Percentiles rank a stretch among this genome's conserved stretches.
Conservation (phyloP, 2,329 filamentous ascomycete species). For the Cordyceps militaris region DNA sequence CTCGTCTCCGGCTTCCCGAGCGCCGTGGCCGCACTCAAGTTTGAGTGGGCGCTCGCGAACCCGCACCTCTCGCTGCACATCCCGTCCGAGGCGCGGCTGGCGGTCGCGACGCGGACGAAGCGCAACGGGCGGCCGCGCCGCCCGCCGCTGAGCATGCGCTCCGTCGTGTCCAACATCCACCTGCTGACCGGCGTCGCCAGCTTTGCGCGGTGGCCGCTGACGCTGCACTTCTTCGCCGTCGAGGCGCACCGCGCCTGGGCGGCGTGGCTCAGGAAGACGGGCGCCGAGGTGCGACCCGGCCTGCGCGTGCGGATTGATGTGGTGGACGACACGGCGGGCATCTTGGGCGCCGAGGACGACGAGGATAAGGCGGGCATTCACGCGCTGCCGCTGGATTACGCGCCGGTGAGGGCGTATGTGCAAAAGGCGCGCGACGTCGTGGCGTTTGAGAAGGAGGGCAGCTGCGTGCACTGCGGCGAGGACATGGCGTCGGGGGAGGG, state of each 20-base stretch:
- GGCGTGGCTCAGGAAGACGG: constrained; percentile 38
- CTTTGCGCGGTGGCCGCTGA: constrained; percentile 77
- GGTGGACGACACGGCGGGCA: constrained; percentile 15
- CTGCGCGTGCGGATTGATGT: constrained; percentile 55
- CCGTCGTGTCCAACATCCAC: constrained; percentile 73
- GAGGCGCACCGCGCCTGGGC: constrained; percentile 67
- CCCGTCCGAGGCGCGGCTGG: constrained; percentile 53
- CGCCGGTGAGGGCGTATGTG: constrained; percentile 44
- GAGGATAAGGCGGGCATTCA: constrained; percentile 37
- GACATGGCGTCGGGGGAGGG: constrained; percentile 40
- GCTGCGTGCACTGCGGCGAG: constrained; percentile 46
- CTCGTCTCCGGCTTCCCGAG: constrained; percentile 86
- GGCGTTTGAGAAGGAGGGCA: constrained; percentile 48
- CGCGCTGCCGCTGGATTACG: constrained; percentile 49
- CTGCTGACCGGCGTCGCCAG: constrained; percentile 70
- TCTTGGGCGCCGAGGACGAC: constrained; percentile 8
- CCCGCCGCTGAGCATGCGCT: constrained; percentile 54
- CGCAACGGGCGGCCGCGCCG: constrained; percentile 47
- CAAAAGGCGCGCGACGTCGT: constrained; percentile 48
- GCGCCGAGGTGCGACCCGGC: constrained; percentile 33
- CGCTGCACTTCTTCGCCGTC: constrained; percentile 66
- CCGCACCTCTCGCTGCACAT: constrained; percentile 76
- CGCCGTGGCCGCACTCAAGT: constrained; percentile 80
- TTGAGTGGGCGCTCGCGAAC: constrained; percentile 95
- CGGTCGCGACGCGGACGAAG: constrained; percentile 43